phyloP scores from a whole-genome alignment of 495 filamentous ascomycete species.

The Pseudoneurospora amorphoporcata region DNA sequence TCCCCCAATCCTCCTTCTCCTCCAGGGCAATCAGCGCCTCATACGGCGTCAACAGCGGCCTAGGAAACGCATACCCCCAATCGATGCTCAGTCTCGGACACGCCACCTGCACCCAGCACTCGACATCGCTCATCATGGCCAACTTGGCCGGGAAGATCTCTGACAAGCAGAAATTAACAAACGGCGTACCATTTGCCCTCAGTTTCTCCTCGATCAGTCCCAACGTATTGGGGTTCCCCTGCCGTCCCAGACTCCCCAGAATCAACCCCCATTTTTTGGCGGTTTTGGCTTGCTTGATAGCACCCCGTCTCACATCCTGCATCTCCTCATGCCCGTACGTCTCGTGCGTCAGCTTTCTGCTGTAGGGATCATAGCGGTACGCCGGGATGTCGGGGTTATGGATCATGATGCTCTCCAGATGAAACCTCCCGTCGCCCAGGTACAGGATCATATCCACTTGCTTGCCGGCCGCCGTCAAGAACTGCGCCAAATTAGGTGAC shows the following conservation, averaged over 20 bases:
- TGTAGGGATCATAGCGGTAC: constrained; percentile 96
- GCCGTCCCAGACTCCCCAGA: constrained; percentile 79
- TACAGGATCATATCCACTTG: constrained; percentile 76
- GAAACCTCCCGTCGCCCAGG: constrained; percentile 91
- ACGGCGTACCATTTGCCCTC: constrained; percentile 55
- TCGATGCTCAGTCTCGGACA: constrained; percentile 93
- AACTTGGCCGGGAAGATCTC: constrained; percentile 97
- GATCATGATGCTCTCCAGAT: constrained; percentile 97
- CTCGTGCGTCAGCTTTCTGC: constrained; percentile 79
- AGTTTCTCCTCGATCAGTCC: constrained; percentile 71
- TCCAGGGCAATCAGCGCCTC: constrained; percentile 86
- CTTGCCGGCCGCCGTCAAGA: constrained; percentile 21
- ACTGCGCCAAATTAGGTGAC: constrained; percentile 57
- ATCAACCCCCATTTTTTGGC: constrained; percentile 92
- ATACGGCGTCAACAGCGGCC: constrained; percentile 85
- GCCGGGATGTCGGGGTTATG: constrained; percentile 85
- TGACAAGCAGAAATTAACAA: constrained; percentile 71
- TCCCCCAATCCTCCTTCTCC: constrained; percentile 63
- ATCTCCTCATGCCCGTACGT: constrained; percentile 85
- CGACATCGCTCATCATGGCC: constrained; percentile 82
- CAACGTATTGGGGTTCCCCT: constrained; percentile 93
- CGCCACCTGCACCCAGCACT: constrained; percentile 96
- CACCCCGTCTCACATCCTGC: constrained; percentile 65
- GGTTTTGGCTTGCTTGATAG: constrained; percentile 60
- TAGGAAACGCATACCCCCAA: constrained; percentile 93